Conservation (phyloP, 1,139 yeast species). For the Meyerozyma carpophila region DNA sequence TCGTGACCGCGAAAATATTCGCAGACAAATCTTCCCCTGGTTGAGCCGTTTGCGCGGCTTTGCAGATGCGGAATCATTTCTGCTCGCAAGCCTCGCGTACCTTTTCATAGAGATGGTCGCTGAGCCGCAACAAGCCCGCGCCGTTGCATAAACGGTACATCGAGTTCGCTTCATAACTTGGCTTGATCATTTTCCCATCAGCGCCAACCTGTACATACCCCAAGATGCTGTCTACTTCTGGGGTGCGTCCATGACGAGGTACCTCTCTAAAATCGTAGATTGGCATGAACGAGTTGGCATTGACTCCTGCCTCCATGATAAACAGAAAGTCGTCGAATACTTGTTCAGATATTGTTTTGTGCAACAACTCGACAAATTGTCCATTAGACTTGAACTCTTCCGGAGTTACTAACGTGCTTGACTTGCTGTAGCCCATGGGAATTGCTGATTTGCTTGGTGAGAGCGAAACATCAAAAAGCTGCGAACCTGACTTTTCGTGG, state of each 20-base stretch:
- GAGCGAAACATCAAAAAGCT: neutral
- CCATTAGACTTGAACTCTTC: constrained; percentile 21
- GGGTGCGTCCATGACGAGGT: constrained; percentile 64
- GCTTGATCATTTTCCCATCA: constrained; percentile 49
- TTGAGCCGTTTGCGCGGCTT: too few species aligned
- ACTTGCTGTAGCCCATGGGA: constrained; percentile 20
- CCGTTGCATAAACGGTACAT: constrained; percentile 57
- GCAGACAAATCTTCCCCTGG: too few species aligned
- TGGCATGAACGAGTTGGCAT: constrained; percentile 56
- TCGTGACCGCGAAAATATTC: too few species aligned
- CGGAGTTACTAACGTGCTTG: constrained; percentile 15
- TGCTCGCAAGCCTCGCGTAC: constrained; percentile 14
- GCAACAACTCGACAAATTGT: constrained; percentile 24
- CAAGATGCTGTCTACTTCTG: constrained; percentile 65
- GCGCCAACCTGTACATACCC: constrained; percentile 64
- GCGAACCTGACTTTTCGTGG: neutral
- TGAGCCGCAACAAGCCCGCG: constrained; percentile 52
- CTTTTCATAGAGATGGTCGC: constrained; percentile 48
- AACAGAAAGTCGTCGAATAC: constrained; percentile 51
- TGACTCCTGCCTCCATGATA: constrained; percentile 57
- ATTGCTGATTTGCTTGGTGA: constrained; percentile 11
- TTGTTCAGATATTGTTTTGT: constrained; percentile 18
- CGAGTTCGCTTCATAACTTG: constrained; percentile 53
- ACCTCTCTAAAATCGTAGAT: constrained; percentile 65
- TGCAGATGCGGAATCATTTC: too few species aligned